Percentiles rank a stretch among this genome's conserved stretches.
These are phyloP conservation scores for Pseudogymnoascus pannorum DNA, from an alignment of 2,329 filamentous ascomycete genomes.

Conservation along the genomic window DNA sequence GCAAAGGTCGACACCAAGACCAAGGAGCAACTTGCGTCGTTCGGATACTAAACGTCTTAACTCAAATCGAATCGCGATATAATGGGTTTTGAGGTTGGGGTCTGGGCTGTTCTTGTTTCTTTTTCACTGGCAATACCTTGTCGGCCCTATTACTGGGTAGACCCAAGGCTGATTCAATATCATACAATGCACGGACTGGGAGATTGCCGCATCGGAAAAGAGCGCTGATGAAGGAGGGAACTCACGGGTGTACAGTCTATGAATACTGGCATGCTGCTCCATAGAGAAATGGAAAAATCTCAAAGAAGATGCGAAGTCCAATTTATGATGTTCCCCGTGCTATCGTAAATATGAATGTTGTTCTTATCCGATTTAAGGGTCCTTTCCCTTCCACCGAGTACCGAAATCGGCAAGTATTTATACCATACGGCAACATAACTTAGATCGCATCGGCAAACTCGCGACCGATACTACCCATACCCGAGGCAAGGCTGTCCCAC, in stretches of 20 bases:
- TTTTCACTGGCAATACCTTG: constrained; percentile 28
- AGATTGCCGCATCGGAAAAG: constrained; percentile 25
- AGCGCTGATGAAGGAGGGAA: constrained; percentile 24
- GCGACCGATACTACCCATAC: background rate
- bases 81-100: constrained; percentile 15
- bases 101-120: constrained; percentile 22
- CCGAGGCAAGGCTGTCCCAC: constrained; percentile 4
- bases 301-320: constrained; percentile 22
- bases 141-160: constrained; percentile 24
- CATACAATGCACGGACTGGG: constrained; percentile 24
- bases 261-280: constrained; percentile 26
- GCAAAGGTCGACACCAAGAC: constrained; percentile 81
- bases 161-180: constrained; percentile 26
- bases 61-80: constrained; percentile 10
- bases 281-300: constrained; percentile 27
- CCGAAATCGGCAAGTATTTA: background rate
- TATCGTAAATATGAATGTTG: background rate
- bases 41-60: constrained; percentile 68
- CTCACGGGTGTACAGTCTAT: constrained; percentile 28
- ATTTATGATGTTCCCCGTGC: constrained; percentile 12
- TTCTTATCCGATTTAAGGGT: constrained; percentile 6
- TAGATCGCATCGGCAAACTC: background rate
- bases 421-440: background rate
- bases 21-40: constrained; percentile 78
- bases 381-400: background rate